phyloP scores from a whole-genome alignment of 306 rosid genomes.

The Prosopis cineraria region DNA sequence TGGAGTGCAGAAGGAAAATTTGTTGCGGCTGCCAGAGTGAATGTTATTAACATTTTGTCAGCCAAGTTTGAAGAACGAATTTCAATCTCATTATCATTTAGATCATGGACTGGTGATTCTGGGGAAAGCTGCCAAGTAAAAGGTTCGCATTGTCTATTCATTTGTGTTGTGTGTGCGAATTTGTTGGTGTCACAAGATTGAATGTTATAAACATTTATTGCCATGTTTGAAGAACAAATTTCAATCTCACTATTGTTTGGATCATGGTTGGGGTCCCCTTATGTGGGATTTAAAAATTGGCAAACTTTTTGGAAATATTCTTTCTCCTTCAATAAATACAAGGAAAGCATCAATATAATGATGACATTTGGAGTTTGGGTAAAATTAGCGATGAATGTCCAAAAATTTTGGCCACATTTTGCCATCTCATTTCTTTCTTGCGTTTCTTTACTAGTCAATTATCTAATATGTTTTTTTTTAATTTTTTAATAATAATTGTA shows the following conservation, averaged over 20 bases:
- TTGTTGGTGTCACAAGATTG: constrained; percentile 67
- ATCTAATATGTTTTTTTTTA: neutral
- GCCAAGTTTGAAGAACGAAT: constrained; percentile 60
- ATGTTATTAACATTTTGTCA: constrained; percentile 67
- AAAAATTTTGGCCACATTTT: neutral
- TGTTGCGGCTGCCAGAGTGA: constrained; percentile 75
- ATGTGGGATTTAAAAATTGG: neutral
- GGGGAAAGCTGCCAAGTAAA: constrained; percentile 44
- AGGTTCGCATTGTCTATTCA: constrained; percentile 45
- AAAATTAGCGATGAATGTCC: neutral
- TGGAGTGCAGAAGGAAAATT: constrained; percentile 70
- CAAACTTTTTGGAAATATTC: no score
- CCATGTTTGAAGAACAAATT: constrained; percentile 55
- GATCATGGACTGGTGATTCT: constrained; percentile 53
- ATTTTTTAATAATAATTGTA: constrained; percentile 37
- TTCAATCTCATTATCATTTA: constrained; percentile 50
- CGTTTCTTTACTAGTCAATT: neutral
- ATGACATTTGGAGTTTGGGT: neutral
- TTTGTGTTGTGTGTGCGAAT: constrained; percentile 34
- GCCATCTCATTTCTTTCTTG: neutral
- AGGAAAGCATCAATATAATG: neutral
- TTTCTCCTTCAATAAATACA: neutral
- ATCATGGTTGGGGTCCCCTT: constrained; percentile 35
- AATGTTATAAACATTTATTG: constrained; percentile 57
- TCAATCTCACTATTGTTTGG: constrained; percentile 47